These are phyloP conservation scores for Gryganskiella cystojenkinii DNA, from an alignment of 192 early-diverging fungal genomes.

Conservation along the genomic window DNA sequence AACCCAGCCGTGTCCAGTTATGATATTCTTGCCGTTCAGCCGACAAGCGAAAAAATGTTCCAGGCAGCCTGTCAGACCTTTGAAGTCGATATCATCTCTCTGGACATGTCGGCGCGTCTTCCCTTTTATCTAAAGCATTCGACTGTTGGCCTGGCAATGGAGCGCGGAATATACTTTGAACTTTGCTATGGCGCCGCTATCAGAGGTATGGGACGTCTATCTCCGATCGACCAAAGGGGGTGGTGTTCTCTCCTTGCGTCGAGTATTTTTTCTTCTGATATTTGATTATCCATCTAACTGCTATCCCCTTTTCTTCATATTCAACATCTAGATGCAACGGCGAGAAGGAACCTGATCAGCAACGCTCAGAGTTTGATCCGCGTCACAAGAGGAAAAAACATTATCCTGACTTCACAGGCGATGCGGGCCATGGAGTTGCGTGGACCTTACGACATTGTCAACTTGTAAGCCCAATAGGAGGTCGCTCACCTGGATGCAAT, in stretches of 20 bases:
- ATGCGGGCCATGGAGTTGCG: slow-evolving; percentile 75
- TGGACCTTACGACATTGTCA: slow-evolving; percentile 82
- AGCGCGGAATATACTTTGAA: slow-evolving; percentile 85
- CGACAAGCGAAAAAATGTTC: slow-evolving; percentile 77
- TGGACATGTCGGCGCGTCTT: slow-evolving; percentile 74
- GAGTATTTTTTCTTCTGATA: slow-evolving; percentile 14
- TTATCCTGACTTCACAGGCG: slow-evolving; percentile 80
- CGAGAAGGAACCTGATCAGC: slow-evolving; percentile 70
- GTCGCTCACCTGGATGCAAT: background rate
- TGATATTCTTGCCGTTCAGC: slow-evolving; percentile 82
- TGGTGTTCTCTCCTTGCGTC: background rate
- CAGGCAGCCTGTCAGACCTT: slow-evolving; percentile 71
- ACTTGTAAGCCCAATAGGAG: slow-evolving; percentile 67
- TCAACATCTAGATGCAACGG: slow-evolving; percentile 59
- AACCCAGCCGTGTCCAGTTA: slow-evolving; percentile 55
- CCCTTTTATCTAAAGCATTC: slow-evolving; percentile 75
- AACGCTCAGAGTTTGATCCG: slow-evolving; percentile 75
- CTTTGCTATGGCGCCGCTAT: slow-evolving; percentile 75
- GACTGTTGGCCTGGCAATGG: slow-evolving; percentile 73
- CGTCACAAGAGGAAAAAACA: slow-evolving; percentile 79
- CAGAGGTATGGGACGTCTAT: slow-evolving; percentile 56
- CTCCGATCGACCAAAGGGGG: background rate
- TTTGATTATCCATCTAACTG: background rate
- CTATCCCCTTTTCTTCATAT: background rate
- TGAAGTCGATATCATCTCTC: slow-evolving; percentile 85